These are phyloP conservation scores for Hypoxylon sp. DNA, from an alignment of 2,329 filamentous ascomycete species.

Conservation along the genomic window DNA sequence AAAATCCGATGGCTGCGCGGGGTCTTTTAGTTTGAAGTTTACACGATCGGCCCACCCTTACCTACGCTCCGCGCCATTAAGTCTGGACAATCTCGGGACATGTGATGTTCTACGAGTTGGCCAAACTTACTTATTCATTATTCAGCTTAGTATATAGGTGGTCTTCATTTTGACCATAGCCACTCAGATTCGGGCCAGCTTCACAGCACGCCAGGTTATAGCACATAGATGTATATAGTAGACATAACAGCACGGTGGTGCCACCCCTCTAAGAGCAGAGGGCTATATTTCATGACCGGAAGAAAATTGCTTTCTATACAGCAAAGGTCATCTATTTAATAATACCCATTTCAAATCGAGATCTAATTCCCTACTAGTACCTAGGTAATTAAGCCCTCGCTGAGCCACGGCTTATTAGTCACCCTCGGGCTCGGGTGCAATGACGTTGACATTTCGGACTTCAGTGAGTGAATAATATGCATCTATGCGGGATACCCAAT, in stretches of 20 bases:
- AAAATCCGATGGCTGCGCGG: neutral
- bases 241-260: neutral
- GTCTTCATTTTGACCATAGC: neutral
- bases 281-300: neutral
- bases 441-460: neutral
- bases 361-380: too few species aligned
- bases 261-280: too few species aligned
- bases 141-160: neutral
- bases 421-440: neutral
- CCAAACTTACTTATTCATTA: too few species aligned
- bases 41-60: neutral
- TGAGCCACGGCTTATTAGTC: neutral
- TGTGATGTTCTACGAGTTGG: neutral
- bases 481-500: neutral
- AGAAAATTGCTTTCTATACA: neutral
- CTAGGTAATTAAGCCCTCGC: neutral
- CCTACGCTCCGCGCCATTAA: neutral
- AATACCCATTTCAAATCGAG: slow-evolving; percentile 11
- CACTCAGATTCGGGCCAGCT: slow-evolving; percentile 5
- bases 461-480: neutral
- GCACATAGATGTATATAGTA: slow-evolving; percentile 1
- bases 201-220: neutral
- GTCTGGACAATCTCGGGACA: neutral
- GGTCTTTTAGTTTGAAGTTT: neutral
- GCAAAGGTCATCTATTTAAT: slow-evolving; percentile 1